Percentiles rank a stretch among this genome's conserved stretches.
phyloP scores from a whole-genome alignment of 805 yeast genomes.

The Kregervanrija pseudodelftensis region DNA sequence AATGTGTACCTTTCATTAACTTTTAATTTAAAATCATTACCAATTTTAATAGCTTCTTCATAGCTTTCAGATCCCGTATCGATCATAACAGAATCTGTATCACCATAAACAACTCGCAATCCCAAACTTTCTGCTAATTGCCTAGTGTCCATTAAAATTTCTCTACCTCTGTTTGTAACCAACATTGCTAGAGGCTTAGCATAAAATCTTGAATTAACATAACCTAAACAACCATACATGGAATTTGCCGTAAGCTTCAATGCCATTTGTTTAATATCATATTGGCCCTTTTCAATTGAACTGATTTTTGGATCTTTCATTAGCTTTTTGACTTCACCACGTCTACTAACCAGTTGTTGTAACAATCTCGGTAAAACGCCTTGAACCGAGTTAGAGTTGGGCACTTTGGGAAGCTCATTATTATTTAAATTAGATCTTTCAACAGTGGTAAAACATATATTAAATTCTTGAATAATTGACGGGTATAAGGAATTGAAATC shows the following conservation, averaged over 20 bases:
- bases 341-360: slow-evolving; percentile 78
- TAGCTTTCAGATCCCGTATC: slow-evolving; percentile 72
- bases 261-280: slow-evolving; percentile 94
- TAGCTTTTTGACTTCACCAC: slow-evolving; percentile 84
- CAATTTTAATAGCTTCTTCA: slow-evolving; percentile 72
- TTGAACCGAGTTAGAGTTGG: slow-evolving; percentile 46
- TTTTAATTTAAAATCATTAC: slow-evolving; percentile 71
- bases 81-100: slow-evolving; percentile 98
- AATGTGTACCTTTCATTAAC: slow-evolving; percentile 86
- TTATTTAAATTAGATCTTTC: slow-evolving; percentile 47
- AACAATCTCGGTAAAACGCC: slow-evolving; percentile 87
- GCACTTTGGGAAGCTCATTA: slow-evolving; percentile 65
- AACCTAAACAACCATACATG: slow-evolving; percentile 99
- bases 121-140: slow-evolving; percentile 83
- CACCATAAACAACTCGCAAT: slow-evolving; percentile 90
- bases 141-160: slow-evolving; percentile 86
- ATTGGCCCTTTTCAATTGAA: slow-evolving; percentile 64
- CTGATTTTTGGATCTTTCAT: slow-evolving; percentile 69
- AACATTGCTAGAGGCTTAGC: slow-evolving; percentile 95
- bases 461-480: slow-evolving; percentile 92
- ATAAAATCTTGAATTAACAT: slow-evolving; percentile 82
- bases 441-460: slow-evolving; percentile 95
- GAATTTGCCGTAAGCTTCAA: slow-evolving; percentile 95
- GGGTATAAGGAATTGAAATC: slow-evolving; percentile 98
- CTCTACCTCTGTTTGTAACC: slow-evolving; percentile 93